Evolutionary conservation across 2,329 filamentous ascomycete species (phyloP).

Genomic region (Spiromastix sp.): DNA sequence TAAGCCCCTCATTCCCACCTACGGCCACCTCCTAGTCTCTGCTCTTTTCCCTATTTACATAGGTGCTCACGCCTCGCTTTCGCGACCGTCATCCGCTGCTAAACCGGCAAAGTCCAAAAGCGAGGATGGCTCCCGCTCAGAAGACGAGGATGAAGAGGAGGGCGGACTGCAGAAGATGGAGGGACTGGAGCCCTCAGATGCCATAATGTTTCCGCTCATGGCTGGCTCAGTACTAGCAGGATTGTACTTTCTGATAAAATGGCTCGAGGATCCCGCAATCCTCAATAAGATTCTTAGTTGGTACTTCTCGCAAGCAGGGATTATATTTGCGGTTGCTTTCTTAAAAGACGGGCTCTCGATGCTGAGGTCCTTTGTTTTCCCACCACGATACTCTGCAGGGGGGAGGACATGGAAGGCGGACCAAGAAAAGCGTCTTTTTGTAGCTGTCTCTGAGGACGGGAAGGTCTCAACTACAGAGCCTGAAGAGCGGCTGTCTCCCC

Average conservation of each 20-base stretch:
- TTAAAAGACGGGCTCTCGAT: slow-evolving; percentile 62
- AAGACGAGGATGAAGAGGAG: slow-evolving; percentile 44
- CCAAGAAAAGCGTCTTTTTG: slow-evolving; percentile 22
- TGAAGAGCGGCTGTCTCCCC: slow-evolving; percentile 33
- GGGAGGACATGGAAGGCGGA: slow-evolving; percentile 40
- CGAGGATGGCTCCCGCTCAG: slow-evolving; percentile 38
- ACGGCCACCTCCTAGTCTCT: slow-evolving; percentile 53
- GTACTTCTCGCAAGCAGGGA: slow-evolving; percentile 71
- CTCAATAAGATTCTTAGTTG: slow-evolving; percentile 73
- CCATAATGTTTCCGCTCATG: slow-evolving; percentile 71
- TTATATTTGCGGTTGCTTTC: slow-evolving; percentile 66
- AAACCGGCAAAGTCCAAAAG: slow-evolving; percentile 42
- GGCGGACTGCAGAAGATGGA: slow-evolving; percentile 50
- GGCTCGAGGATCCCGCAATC: slow-evolving; percentile 68
- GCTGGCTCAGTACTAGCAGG: slow-evolving; percentile 62
- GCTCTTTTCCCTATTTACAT: slow-evolving; percentile 76
- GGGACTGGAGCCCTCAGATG: slow-evolving; percentile 65
- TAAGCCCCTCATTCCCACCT: slow-evolving; percentile 43
- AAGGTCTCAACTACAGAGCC: slow-evolving; percentile 5
- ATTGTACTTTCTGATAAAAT: slow-evolving; percentile 83
- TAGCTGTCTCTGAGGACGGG: slow-evolving; percentile 9
- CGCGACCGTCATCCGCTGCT: slow-evolving; percentile 69
- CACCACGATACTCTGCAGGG: slow-evolving; percentile 51
- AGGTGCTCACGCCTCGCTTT: slow-evolving; percentile 74
- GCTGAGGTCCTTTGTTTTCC: slow-evolving; percentile 59